These are phyloP conservation scores for Fomitopsis pulvina DNA, from an alignment of 768 basidiomycete species.

Conservation along the genomic window DNA sequence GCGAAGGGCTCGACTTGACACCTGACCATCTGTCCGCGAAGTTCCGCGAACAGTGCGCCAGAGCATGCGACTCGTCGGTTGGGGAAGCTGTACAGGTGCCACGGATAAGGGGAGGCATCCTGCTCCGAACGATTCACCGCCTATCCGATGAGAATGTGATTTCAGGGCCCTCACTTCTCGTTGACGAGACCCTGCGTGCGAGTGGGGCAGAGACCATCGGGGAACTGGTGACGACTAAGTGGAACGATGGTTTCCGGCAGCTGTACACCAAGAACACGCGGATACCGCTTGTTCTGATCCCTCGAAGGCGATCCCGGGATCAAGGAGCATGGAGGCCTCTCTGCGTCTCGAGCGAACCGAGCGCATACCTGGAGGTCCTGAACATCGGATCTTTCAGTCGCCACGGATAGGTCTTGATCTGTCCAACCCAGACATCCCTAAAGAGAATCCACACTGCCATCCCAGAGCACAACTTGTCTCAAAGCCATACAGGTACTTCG, in stretches of 20 bases:
- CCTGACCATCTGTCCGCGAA: too few species aligned
- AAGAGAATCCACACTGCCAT: conserved; percentile 23
- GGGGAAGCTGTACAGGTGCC: neutral
- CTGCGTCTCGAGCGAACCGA: neutral
- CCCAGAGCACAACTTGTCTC: conserved; percentile 57
- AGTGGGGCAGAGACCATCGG: conserved; percentile 41
- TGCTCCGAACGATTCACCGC: conserved; percentile 59
- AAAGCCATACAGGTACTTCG: conserved; percentile 60
- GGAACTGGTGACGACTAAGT: conserved; percentile 50
- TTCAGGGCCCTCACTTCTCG: conserved; percentile 73
- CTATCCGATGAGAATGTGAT: conserved; percentile 43
- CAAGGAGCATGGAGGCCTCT: too few species aligned
- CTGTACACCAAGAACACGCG: too few species aligned
- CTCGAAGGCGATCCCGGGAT: too few species aligned
- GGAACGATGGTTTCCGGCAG: too few species aligned
- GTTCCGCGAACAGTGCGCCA: neutral
- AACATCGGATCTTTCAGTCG: conserved; percentile 43
- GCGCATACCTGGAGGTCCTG: too few species aligned
- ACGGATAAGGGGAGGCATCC: conserved; percentile 48
- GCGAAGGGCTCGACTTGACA: conserved; percentile 76
- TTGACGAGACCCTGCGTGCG: conserved; percentile 58
- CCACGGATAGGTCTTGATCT: conserved; percentile 77
- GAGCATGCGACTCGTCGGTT: neutral
- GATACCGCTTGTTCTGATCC: too few species aligned
- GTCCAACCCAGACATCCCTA: conserved; percentile 51